These are phyloP conservation scores for Rosa multiflora DNA, from an alignment of 306 rosid species.

Conservation along the genomic window DNA sequence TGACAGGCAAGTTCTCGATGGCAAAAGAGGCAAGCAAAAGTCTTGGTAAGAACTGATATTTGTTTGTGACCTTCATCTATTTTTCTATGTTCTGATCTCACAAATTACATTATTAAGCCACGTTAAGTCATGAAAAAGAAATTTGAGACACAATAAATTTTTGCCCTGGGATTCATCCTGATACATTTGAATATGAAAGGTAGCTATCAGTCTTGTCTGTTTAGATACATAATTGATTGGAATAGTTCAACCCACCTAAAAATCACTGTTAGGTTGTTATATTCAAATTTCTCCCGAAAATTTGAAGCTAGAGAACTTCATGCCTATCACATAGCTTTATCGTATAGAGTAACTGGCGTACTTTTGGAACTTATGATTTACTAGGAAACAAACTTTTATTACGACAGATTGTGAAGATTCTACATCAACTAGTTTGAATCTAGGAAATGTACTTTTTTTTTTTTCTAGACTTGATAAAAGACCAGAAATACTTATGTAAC, in stretches of 20 bases:
- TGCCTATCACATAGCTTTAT: background rate
- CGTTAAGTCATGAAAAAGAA: background rate
- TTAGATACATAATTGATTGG: background rate
- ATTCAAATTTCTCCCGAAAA: background rate
- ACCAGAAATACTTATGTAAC: background rate
- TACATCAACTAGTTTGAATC: background rate
- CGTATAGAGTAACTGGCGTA: background rate
- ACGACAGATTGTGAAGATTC: background rate
- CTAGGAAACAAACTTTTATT: background rate
- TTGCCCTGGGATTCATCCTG: background rate
- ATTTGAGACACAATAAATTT: background rate
- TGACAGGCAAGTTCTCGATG: slow-evolving; percentile 87
- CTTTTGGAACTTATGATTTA: background rate
- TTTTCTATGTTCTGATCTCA: background rate
- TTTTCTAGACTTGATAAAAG: background rate
- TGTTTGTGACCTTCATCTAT: background rate
- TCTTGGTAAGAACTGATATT: slow-evolving; percentile 57
- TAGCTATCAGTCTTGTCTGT: background rate
- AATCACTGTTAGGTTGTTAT: background rate
- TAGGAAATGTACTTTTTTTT: background rate
- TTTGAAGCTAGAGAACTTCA: background rate
- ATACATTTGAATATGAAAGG: background rate
- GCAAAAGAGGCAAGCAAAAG: slow-evolving; percentile 94
- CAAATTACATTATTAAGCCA: background rate
- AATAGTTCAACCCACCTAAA: background rate